phyloP scores from a whole-genome alignment of 2,329 filamentous ascomycete species.

The Trichoderma sp. region DNA sequence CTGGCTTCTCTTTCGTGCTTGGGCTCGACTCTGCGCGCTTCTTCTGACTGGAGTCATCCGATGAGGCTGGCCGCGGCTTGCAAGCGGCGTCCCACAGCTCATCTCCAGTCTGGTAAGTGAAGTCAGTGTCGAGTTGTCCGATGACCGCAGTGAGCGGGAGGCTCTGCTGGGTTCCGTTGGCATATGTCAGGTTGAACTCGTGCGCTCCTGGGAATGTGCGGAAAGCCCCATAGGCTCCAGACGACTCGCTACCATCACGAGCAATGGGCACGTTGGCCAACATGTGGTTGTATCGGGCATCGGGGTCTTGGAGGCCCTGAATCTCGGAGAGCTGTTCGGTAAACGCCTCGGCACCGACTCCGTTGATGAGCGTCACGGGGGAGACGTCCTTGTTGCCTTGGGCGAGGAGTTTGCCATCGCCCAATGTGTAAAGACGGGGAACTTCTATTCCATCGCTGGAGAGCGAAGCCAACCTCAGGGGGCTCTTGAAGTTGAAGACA shows the following conservation, averaged over 20 bases:
- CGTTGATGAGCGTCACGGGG: constrained; percentile 30
- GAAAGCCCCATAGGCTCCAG: neutral
- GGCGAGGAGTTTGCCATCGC: neutral
- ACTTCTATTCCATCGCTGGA: constrained; percentile 39
- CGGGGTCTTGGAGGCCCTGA: constrained; percentile 30
- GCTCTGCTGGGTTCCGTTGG: neutral
- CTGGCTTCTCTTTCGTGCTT: neutral
- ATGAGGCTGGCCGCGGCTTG: neutral
- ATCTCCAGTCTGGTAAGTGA: constrained; percentile 1
- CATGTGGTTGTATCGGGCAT: constrained; percentile 28
- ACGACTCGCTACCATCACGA: neutral
- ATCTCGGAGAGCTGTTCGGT: constrained; percentile 20
- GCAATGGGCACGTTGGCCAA: constrained; percentile 1
- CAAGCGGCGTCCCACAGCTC: constrained; percentile 8
- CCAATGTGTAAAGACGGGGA: constrained; percentile 31
- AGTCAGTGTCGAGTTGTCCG: neutral
- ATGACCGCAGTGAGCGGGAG: neutral
- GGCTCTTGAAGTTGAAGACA: neutral
- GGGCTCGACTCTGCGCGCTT: neutral
- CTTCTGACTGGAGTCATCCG: neutral
- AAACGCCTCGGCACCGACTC: constrained; percentile 27
- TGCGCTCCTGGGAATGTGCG: neutral
- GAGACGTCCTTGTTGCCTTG: constrained; percentile 21
- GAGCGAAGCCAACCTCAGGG: constrained; percentile 18
- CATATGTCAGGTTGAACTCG: constrained; percentile 17